phyloP scores from a whole-genome alignment of 2,329 filamentous ascomycete genomes.

The Claviceps maximensis region DNA sequence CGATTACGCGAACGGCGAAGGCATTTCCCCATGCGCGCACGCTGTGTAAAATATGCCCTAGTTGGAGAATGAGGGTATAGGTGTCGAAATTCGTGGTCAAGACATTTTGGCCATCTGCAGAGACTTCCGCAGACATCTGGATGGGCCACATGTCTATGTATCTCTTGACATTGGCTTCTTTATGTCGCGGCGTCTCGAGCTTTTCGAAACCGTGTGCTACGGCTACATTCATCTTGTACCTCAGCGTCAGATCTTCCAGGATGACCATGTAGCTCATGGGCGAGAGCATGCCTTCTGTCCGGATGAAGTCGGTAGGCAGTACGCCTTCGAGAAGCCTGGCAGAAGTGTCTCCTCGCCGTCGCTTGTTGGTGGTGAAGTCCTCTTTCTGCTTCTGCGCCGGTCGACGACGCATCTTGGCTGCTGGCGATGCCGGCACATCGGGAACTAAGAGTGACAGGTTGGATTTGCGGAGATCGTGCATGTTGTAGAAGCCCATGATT shows the following conservation, averaged over 20 bases:
- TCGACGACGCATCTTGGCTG: constrained; percentile 18
- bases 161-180: constrained; percentile 50
- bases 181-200: constrained; percentile 55
- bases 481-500: constrained; percentile 66
- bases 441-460: constrained; percentile 44
- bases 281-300: constrained; percentile 54
- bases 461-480: constrained; percentile 58
- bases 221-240: constrained; percentile 71
- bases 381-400: constrained; percentile 19
- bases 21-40: constrained; percentile 67
- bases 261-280: constrained; percentile 68
- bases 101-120: constrained; percentile 51
- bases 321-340: constrained; percentile 41
- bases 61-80: constrained; percentile 71
- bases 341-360: constrained; percentile 40
- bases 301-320: constrained; percentile 57
- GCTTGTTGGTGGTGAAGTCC: constrained; percentile 10
- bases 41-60: constrained; percentile 73
- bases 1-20: constrained; percentile 62
- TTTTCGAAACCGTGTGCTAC: constrained; percentile 70
- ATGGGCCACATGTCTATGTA: constrained; percentile 87
- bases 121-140: constrained; percentile 79
- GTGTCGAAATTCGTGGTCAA: constrained; percentile 86
- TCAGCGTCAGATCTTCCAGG: constrained; percentile 66
- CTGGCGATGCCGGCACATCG: constrained; percentile 27